Evolutionary conservation across 805 yeast genomes (phyloP), one percentile per base, ranked within the genome.

Genomic region (Saccharomyces mikatae): DNA sequence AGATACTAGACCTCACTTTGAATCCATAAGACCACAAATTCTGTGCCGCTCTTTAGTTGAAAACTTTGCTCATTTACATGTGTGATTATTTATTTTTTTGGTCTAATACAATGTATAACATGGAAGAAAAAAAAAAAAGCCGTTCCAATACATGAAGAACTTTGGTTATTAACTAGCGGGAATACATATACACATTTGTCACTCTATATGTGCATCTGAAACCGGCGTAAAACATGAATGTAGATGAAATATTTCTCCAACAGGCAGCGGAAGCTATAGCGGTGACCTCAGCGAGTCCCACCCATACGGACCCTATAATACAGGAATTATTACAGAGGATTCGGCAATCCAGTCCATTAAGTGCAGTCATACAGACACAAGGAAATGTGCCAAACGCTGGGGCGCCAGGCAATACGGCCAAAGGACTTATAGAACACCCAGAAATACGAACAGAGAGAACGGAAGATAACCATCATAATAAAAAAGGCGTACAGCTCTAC

Each of bases 211-310:
- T 46, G 48, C 13, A n/a, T 27, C 22, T 28, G 30, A 36, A 36
- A 29, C 17, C 22, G 55, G 49, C 26, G 41, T n/a, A 49, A 21
- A 29, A 48, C 14, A 65, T 66, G 69, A 60, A 58, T 26, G 71
- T 64, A 51, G 69, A 66, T 50, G 56, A 64, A 14, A 49, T 59
- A 1, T 67, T 67, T 55, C 62, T 66, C 47, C 59, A 60, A 51
- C 66, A 62, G 51, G 71, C 70, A 27, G 66, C 67, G 21, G 71
- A 67, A 32, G 71, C 71, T n/a, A 59, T 67, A 29, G 63, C 64
- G 30, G 66, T 65, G 26, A 62, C 66, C 17, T 61, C 68, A n/a
- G 53, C 63, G 46, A 62, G 63, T 36, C 58, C 60, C 9, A 57
- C 62, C 8, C 63, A 60, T 49, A 59, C 62, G 24, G 68, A 66